These are phyloP conservation scores for Jatropha podagrica DNA, from an alignment of 441 rosid genomes.

Conservation along the genomic window DNA sequence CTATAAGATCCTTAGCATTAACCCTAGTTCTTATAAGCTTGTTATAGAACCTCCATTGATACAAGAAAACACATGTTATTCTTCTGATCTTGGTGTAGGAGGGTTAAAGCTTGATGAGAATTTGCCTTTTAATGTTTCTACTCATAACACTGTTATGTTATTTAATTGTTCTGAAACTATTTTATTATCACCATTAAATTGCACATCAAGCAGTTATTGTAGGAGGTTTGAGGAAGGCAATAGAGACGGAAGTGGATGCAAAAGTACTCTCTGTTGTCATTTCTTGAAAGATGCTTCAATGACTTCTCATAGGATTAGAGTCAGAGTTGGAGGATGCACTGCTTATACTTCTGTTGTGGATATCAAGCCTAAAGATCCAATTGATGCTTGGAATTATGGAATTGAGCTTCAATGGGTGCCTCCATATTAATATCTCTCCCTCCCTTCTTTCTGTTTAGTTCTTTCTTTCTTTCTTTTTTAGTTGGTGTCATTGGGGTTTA, in stretches of 20 bases:
- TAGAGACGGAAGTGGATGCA: conserved; percentile 35
- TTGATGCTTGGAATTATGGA: conserved; percentile 48
- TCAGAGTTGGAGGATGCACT: conserved; percentile 54
- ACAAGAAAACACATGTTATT: conserved; percentile 35
- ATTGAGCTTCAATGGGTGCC: conserved; percentile 61
- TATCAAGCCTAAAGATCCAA: conserved; percentile 26
- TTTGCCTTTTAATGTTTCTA: conserved; percentile 55
- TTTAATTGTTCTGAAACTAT: conserved; percentile 48
- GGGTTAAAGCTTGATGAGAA: conserved; percentile 49
- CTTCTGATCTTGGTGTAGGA: conserved; percentile 47
- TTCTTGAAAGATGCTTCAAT: conserved; percentile 58
- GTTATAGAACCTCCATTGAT: conserved; percentile 48
- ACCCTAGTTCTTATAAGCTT: conserved; percentile 37
- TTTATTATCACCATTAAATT: conserved; percentile 50
- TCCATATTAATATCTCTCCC: conserved; percentile 20
- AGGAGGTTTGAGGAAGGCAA: conserved; percentile 37
- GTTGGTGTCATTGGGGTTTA: too few species aligned
- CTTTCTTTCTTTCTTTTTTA: too few species aligned
- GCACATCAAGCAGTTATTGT: conserved; percentile 46
- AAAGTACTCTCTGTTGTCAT: conserved; percentile 56
- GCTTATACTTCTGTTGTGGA: conserved; percentile 51
- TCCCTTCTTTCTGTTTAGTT: neutral
- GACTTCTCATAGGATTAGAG: conserved; percentile 48
- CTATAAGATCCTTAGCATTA: conserved; percentile 48
- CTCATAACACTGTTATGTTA: conserved; percentile 54